Evolutionary conservation across 371 early-diverging fungal species (phyloP).

Genomic region (Chytridium lagenaria): DNA sequence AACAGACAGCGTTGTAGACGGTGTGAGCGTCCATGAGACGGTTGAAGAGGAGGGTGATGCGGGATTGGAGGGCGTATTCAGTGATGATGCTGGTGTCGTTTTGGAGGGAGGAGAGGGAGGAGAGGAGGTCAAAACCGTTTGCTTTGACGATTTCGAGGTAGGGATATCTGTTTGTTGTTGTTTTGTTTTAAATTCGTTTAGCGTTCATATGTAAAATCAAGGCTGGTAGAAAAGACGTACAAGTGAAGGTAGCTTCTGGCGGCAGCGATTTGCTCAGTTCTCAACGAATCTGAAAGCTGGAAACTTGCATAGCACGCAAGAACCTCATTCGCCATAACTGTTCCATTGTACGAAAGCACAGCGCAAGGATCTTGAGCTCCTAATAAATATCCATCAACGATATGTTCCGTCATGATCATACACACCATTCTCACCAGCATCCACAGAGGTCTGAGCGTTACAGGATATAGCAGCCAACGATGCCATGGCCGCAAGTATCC

Average conservation of each 20-base stretch:
- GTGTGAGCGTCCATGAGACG: constrained; percentile 7
- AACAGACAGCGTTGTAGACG: constrained; percentile 1
- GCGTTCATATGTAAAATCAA: no score
- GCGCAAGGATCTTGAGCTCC: neutral
- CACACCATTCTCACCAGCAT: no score
- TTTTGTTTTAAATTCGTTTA: neutral
- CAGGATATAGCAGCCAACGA: no score
- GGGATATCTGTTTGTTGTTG: neutral
- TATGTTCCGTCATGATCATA: no score
- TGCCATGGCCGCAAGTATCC: no score
- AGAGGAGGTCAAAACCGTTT: neutral
- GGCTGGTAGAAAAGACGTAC: neutral
- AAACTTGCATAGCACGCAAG: neutral
- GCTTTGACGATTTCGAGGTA: constrained; percentile 10
- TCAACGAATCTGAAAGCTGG: neutral
- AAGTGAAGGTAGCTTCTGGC: neutral
- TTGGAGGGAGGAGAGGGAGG: neutral
- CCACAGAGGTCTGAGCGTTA: no score
- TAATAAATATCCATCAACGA: no score
- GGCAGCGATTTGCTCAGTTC: neutral
- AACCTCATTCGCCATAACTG: neutral
- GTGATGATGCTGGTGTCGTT: constrained; percentile 3
- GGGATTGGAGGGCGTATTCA: constrained; percentile 9
- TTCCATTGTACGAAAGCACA: neutral
- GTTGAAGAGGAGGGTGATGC: neutral